A percentile compares a stretch with the other conserved stretches of the same genome.
Conservation (phyloP, 2,329 filamentous ascomycete species). For the Thermothelomyces thermophilus region DNA sequence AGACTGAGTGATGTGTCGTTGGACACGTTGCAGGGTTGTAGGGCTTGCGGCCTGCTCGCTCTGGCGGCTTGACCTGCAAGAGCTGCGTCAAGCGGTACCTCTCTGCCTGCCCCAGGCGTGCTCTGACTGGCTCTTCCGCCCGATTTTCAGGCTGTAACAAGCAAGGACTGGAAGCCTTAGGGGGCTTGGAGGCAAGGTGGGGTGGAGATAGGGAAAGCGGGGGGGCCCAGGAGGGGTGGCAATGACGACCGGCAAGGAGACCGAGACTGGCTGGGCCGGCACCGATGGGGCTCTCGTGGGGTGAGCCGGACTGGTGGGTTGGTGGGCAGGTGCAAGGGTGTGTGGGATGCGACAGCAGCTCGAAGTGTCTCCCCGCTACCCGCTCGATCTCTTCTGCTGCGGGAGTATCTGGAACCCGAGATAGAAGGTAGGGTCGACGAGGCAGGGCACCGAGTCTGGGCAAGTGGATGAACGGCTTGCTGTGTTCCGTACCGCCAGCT, state of each 20-base stretch:
- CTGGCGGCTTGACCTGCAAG: slow-evolving; percentile 46
- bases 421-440: not conserved
- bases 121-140: slow-evolving; percentile 33
- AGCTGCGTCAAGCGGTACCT: slow-evolving; percentile 45
- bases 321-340: slow-evolving; percentile 19
- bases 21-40: slow-evolving; percentile 54
- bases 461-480: slow-evolving; percentile 7
- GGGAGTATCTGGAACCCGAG: slow-evolving; percentile 10
- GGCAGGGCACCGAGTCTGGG: not conserved
- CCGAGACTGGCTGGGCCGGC: slow-evolving; percentile 19
- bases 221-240: slow-evolving; percentile 9
- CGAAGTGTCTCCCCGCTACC: slow-evolving; percentile 11
- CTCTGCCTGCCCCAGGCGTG: slow-evolving; percentile 25
- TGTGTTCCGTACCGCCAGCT: slow-evolving; percentile 20
- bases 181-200: slow-evolving; percentile 20
- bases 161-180: slow-evolving; percentile 30
- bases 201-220: slow-evolving; percentile 11
- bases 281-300: slow-evolving; percentile 14
- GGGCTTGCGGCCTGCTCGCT: slow-evolving; percentile 43
- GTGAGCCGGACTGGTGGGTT: slow-evolving; percentile 11
- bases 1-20: slow-evolving; percentile 54
- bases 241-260: slow-evolving; percentile 19
- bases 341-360: slow-evolving; percentile 21
- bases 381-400: slow-evolving; percentile 29
- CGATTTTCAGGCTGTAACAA: slow-evolving; percentile 43